Conservation (phyloP, 2,329 filamentous ascomycete species). For the Penicillium sp. region DNA sequence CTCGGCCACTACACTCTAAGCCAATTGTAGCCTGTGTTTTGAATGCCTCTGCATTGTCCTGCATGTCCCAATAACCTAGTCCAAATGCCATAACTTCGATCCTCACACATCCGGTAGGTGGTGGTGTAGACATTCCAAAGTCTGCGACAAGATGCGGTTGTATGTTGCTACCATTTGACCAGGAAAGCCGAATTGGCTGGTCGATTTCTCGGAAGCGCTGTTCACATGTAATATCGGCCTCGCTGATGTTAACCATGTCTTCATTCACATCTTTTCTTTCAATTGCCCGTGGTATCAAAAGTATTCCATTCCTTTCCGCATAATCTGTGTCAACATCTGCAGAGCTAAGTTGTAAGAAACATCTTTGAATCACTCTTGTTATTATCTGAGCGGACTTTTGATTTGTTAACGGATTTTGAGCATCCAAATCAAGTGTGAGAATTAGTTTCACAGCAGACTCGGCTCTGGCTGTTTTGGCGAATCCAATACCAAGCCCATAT, state of each 20-base stretch:
- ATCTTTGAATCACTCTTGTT: slow-evolving; percentile 11
- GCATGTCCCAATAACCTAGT: slow-evolving; percentile 34
- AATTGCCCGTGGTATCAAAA: slow-evolving; percentile 30
- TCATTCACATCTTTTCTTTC: slow-evolving; percentile 14
- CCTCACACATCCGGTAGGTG: slow-evolving; percentile 29
- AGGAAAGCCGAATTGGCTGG: slow-evolving; percentile 11
- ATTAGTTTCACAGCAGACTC: slow-evolving; percentile 29
- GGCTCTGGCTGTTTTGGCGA: slow-evolving; percentile 32
- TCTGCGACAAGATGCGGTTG: slow-evolving; percentile 18
- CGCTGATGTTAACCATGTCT: slow-evolving; percentile 1
- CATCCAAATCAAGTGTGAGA: slow-evolving; percentile 30
- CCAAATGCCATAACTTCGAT: slow-evolving; percentile 38
- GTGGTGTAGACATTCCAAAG: neutral
- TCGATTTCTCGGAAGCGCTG: slow-evolving; percentile 18
- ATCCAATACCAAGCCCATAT: slow-evolving; percentile 23
- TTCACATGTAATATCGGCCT: neutral
- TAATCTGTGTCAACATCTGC: slow-evolving; percentile 29
- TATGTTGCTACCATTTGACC: neutral
- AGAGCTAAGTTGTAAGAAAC: slow-evolving; percentile 7
- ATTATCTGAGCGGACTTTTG: slow-evolving; percentile 14
- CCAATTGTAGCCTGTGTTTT: slow-evolving; percentile 7
- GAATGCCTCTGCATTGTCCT: neutral
- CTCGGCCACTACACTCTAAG: slow-evolving; percentile 25
- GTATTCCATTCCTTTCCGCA: slow-evolving; percentile 22
- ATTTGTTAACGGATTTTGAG: slow-evolving; percentile 4